Conservation (phyloP, 2,329 filamentous ascomycete genomes). For the Exserohilum turcica region DNA sequence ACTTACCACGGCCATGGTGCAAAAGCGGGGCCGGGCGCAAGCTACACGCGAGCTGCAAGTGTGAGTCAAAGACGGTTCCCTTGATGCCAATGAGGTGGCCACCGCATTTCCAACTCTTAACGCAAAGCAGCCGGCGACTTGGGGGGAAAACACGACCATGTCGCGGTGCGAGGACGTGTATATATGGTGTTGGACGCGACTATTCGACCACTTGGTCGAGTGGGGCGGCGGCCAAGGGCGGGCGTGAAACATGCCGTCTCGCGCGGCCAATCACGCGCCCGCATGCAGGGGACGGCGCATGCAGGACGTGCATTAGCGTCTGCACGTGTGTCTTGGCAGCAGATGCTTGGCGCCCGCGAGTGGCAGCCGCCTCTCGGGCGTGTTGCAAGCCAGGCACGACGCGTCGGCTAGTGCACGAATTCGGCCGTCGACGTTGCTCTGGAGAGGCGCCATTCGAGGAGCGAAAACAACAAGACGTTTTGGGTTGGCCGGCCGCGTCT, state of each 20-base stretch:
- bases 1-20: constrained; percentile 35
- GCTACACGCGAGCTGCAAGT: constrained; percentile 46
- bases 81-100: constrained; percentile 19
- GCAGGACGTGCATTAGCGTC: constrained; percentile 40
- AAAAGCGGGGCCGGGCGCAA: constrained; percentile 24
- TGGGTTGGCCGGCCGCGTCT: constrained; percentile 24
- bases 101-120: constrained; percentile 24
- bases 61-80: constrained; percentile 47
- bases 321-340: constrained; percentile 27
- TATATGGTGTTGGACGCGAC: constrained; percentile 48
- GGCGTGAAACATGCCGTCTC: constrained; percentile 42
- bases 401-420: constrained; percentile 8
- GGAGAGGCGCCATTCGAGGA: constrained; percentile 38
- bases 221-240: constrained; percentile 33
- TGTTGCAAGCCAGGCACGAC: constrained; percentile 15
- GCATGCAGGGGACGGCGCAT: constrained; percentile 20
- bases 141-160: constrained; percentile 49
- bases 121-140: constrained; percentile 39
- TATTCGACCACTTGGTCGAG: constrained; percentile 39
- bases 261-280: constrained; percentile 29
- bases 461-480: constrained; percentile 35
- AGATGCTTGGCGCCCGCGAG: constrained; percentile 37
- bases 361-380: constrained; percentile 20
- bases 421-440: constrained; percentile 16
- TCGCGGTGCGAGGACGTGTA: constrained; percentile 48